Evolutionary conservation across 2,329 filamentous ascomycete species (phyloP).

Genomic region (Zymoseptoria passerinii): DNA sequence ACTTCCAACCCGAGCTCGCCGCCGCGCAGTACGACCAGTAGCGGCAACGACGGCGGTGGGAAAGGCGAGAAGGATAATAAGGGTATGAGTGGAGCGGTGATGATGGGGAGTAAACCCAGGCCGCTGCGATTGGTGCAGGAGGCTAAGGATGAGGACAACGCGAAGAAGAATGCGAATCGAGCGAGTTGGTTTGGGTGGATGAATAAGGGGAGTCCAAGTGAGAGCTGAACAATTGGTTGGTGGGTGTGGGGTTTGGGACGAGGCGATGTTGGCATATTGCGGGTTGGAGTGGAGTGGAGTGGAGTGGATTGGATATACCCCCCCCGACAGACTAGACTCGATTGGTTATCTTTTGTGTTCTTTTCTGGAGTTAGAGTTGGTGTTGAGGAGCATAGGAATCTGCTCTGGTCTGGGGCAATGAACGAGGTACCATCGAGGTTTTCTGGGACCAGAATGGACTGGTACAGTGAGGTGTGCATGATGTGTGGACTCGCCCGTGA

Average conservation of each 20-base stretch:
- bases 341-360: not conserved
- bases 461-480: too few species aligned
- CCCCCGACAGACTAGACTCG: not conserved
- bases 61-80: constrained; percentile 20
- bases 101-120: constrained; percentile 61
- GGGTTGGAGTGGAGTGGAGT: not conserved
- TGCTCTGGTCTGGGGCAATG: not conserved
- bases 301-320: not conserved
- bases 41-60: constrained; percentile 5
- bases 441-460: too few species aligned
- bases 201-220: constrained; percentile 24
- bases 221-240: not conserved
- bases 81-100: constrained; percentile 32
- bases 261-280: too few species aligned
- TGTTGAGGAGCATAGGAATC: not conserved
- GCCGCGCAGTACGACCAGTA: constrained; percentile 48
- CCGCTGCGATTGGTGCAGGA: constrained; percentile 84
- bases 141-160: constrained; percentile 37
- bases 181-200: constrained; percentile 43
- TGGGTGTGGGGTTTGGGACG: not conserved
- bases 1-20: constrained; percentile 45
- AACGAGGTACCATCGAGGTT: not conserved
- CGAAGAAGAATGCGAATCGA: constrained; percentile 38
- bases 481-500: too few species aligned
- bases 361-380: not conserved